Conservation (phyloP, 345 rosid species). For the Linum usitatissimum region DNA sequence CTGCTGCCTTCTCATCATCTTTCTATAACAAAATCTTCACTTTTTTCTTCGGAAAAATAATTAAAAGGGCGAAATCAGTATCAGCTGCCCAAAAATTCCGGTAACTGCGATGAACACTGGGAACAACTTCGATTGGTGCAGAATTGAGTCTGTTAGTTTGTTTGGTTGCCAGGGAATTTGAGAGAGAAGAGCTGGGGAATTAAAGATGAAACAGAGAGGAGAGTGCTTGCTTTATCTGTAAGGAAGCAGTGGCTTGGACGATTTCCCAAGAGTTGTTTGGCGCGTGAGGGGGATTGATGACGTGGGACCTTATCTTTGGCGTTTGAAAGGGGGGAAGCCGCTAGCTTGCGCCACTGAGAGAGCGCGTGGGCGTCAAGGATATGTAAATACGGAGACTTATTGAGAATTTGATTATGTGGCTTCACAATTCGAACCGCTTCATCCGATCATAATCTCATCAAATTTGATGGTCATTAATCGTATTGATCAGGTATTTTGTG, state of each 20-base stretch:
- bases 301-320: constrained; percentile 22
- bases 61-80: not conserved
- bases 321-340: not conserved
- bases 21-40: not conserved
- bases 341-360: not conserved
- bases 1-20: constrained; percentile 43
- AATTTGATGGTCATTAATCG: too few relatives aligned
- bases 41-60: not conserved
- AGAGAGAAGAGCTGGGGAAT: constrained; percentile 8
- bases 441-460: too few relatives aligned
- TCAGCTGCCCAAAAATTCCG: not conserved
- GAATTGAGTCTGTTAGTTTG: constrained; percentile 5
- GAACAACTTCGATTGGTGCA: not conserved
- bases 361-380: constrained; percentile 12
- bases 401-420: not conserved
- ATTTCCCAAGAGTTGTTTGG: not conserved
- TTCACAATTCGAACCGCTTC: too few relatives aligned
- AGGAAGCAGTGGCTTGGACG: not conserved
- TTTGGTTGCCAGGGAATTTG: constrained; percentile 26
- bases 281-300: constrained; percentile 17
- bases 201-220: not conserved
- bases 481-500: too few relatives aligned
- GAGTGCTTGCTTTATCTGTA: constrained; percentile 3
- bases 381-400: not conserved
- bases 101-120: constrained; percentile 24